Percentiles rank a stretch among this genome's conserved stretches.
phyloP scores from a whole-genome alignment of 2,329 filamentous ascomycete genomes.

The Thyridium curvatum region DNA sequence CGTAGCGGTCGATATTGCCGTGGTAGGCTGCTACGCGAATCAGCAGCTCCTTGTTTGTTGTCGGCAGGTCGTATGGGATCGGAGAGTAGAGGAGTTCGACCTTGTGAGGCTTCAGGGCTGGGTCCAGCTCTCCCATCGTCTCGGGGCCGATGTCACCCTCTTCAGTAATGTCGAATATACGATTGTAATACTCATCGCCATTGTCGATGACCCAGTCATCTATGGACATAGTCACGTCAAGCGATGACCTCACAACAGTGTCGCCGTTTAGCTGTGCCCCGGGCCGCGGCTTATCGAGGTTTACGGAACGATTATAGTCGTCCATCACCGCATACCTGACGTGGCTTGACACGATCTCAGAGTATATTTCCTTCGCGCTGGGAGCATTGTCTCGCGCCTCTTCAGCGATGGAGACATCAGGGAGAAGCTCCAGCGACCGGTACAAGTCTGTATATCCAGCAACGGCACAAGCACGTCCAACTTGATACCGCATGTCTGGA shows the following conservation, averaged over 20 bases:
- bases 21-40: constrained; percentile 28
- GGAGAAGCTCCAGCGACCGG: constrained; percentile 6
- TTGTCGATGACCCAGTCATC: no score
- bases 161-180: constrained; percentile 26
- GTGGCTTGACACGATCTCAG: constrained; percentile 21
- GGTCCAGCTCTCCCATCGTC: no score
- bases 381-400: constrained; percentile 7
- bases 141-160: constrained; percentile 16
- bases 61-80: constrained; percentile 27
- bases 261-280: constrained; percentile 23
- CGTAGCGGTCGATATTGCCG: constrained; percentile 31
- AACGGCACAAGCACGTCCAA: constrained; percentile 29
- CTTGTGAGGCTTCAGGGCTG: no score
- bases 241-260: constrained; percentile 17
- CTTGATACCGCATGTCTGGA: constrained; percentile 25
- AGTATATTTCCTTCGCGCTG: constrained; percentile 17
- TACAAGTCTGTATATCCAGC: constrained; percentile 28
- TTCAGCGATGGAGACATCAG: constrained; percentile 7
- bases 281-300: constrained; percentile 3
- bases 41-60: constrained; percentile 26
- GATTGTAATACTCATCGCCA: no score
- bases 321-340: constrained; percentile 25
- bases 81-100: constrained; percentile 18
- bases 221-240: no score
- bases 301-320: constrained; percentile 23